Evolutionary conservation across 106 monocot species (phyloP).

Genomic region (Posidonia australis): DNA sequence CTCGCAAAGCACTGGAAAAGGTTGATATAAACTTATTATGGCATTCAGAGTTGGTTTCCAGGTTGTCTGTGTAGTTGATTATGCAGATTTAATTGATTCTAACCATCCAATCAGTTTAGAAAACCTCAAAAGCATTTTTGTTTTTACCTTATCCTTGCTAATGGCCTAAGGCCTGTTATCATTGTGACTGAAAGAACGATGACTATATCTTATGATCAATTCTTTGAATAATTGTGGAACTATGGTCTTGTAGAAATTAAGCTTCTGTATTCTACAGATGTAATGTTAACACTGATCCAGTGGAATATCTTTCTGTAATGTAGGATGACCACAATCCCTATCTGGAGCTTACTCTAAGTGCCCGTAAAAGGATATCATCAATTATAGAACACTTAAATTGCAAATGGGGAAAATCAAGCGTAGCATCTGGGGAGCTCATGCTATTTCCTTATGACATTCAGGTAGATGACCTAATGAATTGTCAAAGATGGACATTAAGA

Average conservation of each 20-base stretch:
- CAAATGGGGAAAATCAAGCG: constrained; percentile 78
- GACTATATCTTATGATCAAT: no score
- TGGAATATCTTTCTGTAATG: constrained; percentile 2
- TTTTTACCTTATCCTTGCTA: no score
- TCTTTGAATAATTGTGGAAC: no score
- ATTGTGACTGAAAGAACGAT: no score
- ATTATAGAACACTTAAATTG: constrained; percentile 81
- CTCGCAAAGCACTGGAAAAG: constrained; percentile 74
- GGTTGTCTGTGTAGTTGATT: neutral
- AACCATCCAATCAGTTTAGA: no score
- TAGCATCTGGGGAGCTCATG: constrained; percentile 57
- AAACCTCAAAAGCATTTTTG: no score
- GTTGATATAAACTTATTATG: constrained; percentile 13
- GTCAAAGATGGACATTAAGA: constrained; percentile 61
- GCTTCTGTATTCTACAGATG: neutral
- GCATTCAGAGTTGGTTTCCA: neutral
- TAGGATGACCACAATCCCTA: constrained; percentile 85
- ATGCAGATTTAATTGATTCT: neutral
- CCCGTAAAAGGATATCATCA: constrained; percentile 80
- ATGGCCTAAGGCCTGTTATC: no score
- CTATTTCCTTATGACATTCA: constrained; percentile 63
- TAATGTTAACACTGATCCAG: neutral
- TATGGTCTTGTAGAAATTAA: no score
- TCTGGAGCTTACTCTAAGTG: constrained; percentile 89
- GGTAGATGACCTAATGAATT: constrained; percentile 28